Evolutionary conservation across 352 stramenopile species (phyloP).

Genomic region (Pythium plurisporium): DNA sequence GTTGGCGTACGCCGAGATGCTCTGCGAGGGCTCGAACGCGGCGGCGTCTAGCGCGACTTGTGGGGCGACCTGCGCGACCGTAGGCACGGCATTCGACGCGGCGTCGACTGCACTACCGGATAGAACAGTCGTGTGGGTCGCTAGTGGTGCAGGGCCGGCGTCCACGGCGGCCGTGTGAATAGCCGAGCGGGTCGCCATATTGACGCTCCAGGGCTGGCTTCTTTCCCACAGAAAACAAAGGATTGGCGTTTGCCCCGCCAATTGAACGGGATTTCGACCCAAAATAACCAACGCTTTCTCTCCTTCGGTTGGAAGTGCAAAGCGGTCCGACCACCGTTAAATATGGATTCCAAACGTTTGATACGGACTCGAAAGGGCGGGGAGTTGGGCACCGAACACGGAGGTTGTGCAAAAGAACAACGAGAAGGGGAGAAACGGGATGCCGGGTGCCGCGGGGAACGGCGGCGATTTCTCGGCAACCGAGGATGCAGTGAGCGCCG

Average conservation of each 20-base stretch:
- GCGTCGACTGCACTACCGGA: background rate
- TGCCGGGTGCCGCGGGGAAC: conserved; percentile 7
- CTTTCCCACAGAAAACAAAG: background rate
- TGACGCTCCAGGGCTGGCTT: background rate
- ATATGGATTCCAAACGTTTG: background rate
- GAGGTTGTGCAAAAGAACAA: background rate
- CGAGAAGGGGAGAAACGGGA: background rate
- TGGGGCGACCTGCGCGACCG: background rate
- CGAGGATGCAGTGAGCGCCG: background rate
- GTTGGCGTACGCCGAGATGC: conserved; percentile 10
- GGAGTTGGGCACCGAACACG: no score
- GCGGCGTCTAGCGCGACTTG: conserved; percentile 10
- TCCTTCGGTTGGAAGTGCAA: background rate
- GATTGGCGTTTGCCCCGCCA: no score
- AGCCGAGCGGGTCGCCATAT: conserved; percentile 11
- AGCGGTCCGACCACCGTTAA: background rate
- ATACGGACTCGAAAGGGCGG: background rate
- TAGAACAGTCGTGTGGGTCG: background rate
- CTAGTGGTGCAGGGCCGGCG: background rate
- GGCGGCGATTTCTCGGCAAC: background rate
- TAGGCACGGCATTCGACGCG: background rate
- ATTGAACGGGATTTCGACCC: no score
- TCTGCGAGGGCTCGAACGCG: conserved; percentile 6
- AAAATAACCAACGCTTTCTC: no score
- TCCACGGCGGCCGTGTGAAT: conserved; percentile 4